A percentile compares a stretch with the other conserved stretches of the same genome.
Evolutionary conservation across 345 rosid genomes (phyloP).

Genomic region (Eucalyptus marginata): DNA sequence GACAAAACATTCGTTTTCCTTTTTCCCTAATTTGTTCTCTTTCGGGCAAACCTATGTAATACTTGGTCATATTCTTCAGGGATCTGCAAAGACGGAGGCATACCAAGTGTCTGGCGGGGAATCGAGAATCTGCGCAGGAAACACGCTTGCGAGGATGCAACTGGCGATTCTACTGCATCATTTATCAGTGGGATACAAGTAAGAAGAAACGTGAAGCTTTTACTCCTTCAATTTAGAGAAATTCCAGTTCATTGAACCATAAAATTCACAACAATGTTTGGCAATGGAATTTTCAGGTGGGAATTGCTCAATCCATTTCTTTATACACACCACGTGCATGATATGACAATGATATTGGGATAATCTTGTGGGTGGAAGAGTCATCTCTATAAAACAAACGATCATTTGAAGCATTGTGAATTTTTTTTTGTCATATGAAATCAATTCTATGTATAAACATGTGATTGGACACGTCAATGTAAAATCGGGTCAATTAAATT

Average conservation of each 20-base stretch:
- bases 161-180: constrained; percentile 25
- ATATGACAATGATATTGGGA: no score
- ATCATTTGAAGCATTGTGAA: no score
- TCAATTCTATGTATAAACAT: no score
- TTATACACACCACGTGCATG: no score
- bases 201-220: background rate
- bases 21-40: background rate
- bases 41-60: background rate
- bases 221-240: background rate
- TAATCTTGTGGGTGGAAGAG: no score
- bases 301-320: constrained; percentile 11
- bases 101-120: constrained; percentile 19
- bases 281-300: constrained; percentile 9
- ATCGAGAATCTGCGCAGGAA: constrained; percentile 24
- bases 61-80: background rate
- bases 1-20: background rate
- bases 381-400: no score
- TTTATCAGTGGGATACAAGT: constrained; percentile 31
- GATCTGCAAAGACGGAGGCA: constrained; percentile 7
- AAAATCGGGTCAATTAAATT: no score
- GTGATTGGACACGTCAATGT: no score
- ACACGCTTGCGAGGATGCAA: constrained; percentile 27
- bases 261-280: background rate
- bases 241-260: background rate
- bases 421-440: no score